Evolutionary conservation across 1,284 basidiomycete genomes (phyloP).

Genomic region (Stygiomarasmius scandens): DNA sequence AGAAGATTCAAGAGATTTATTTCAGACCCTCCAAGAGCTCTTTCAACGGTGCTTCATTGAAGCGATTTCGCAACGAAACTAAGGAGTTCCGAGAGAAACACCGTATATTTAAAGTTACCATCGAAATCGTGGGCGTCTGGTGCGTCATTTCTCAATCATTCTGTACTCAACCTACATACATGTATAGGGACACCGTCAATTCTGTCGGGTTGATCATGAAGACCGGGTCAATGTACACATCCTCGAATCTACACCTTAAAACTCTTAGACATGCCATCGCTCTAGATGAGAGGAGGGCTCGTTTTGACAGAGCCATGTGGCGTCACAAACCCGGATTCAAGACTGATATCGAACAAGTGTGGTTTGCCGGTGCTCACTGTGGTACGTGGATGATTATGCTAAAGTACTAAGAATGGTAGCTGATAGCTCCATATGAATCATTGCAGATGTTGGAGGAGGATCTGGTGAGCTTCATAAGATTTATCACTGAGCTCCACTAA

Average conservation of each 20-base stretch:
- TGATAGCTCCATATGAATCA: neutral
- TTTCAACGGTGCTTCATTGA: conserved; percentile 43
- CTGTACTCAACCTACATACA: neutral
- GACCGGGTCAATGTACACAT: conserved; percentile 38
- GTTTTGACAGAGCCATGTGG: conserved; percentile 21
- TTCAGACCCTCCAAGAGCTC: neutral
- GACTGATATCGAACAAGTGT: conserved; percentile 6
- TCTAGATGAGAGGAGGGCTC: conserved; percentile 40
- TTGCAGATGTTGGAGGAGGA: conserved; percentile 41
- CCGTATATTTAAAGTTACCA: conserved; percentile 39
- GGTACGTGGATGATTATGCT: neutral
- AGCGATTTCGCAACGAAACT: conserved; percentile 38
- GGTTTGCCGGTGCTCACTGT: conserved; percentile 7
- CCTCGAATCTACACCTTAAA: conserved; percentile 34
- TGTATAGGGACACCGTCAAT: conserved; percentile 35
- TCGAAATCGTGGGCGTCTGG: conserved; percentile 47
- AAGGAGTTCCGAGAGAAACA: conserved; percentile 50
- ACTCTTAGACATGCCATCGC: conserved; percentile 43
- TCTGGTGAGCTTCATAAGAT: conserved; percentile 16
- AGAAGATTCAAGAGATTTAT: neutral
- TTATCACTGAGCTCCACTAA: neutral
- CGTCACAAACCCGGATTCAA: neutral
- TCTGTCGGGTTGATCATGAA: conserved; percentile 38
- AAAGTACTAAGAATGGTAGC: neutral
- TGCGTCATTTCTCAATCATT: conserved; percentile 1